phyloP scores from a whole-genome alignment of 2,329 filamentous ascomycete species.

The Trichophyton verrucosum region DNA sequence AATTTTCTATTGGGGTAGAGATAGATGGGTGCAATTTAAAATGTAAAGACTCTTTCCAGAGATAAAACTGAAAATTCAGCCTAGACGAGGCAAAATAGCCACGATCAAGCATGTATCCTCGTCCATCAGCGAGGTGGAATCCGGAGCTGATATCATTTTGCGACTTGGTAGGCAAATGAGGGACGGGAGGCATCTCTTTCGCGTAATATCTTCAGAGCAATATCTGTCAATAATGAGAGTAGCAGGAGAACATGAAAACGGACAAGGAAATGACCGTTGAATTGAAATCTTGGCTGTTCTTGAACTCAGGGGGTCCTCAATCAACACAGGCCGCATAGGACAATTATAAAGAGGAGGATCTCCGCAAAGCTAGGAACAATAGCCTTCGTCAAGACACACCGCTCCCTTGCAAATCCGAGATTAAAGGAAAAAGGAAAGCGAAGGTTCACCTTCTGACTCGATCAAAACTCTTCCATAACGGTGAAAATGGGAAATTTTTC shows the following conservation, averaged over 20 bases:
- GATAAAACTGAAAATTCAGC: constrained; percentile 4
- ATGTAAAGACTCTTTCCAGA: constrained; percentile 1
- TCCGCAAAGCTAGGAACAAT: neutral
- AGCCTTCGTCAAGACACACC: neutral
- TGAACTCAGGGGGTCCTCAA: neutral
- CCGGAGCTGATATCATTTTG: neutral
- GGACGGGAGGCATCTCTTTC: neutral
- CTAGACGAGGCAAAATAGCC: constrained; percentile 1
- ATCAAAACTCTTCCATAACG: neutral
- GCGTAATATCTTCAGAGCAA: neutral
- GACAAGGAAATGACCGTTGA: neutral
- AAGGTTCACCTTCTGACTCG: neutral
- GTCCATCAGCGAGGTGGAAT: constrained; percentile 1
- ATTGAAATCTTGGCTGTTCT: neutral
- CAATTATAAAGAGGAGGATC: neutral
- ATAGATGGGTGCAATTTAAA: constrained; percentile 1
- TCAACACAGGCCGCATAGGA: neutral
- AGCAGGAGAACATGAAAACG: neutral
- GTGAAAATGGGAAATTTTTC: neutral
- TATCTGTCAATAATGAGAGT: neutral
- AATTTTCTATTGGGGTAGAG: neutral
- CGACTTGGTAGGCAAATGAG: neutral
- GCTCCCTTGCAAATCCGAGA: neutral
- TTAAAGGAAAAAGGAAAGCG: neutral
- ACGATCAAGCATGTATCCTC: constrained; percentile 3